These are phyloP conservation scores for Neopestalotiopsis sp. DNA, from an alignment of 2,329 filamentous ascomycete species.

Conservation along the genomic window DNA sequence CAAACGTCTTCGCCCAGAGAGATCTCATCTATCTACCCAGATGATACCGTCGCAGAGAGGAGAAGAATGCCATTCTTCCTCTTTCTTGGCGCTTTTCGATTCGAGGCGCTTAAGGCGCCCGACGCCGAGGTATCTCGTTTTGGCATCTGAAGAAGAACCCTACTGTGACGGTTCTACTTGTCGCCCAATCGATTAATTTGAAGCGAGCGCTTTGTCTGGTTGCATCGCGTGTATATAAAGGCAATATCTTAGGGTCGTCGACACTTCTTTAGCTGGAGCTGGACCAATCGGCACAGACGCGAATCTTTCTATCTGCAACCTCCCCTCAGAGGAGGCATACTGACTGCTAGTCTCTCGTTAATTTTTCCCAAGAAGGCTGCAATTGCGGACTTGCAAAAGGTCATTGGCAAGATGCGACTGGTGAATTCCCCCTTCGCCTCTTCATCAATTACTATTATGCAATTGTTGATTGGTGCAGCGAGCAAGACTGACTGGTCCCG, in stretches of 20 bases:
- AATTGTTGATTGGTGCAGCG: background rate
- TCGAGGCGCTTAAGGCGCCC: background rate
- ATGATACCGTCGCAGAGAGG: background rate
- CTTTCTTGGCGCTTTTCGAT: background rate
- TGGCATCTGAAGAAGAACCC: background rate
- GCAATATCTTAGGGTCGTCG: background rate
- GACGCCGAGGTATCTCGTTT: conserved; percentile 8
- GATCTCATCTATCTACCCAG: background rate
- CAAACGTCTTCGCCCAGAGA: background rate
- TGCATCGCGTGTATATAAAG: background rate
- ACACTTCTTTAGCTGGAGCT: too few relatives aligned
- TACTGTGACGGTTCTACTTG: background rate
- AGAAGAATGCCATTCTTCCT: background rate
- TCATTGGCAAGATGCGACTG: background rate
- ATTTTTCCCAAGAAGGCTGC: conserved; percentile 4
- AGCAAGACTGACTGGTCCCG: background rate
- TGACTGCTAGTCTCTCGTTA: background rate
- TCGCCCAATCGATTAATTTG: background rate
- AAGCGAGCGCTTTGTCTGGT: background rate
- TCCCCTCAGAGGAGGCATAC: background rate
- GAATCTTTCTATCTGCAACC: background rate
- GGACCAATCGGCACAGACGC: background rate
- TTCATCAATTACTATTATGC: background rate
- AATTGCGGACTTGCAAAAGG: background rate
- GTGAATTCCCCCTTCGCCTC: background rate